Base-by-base conservation (phyloP, 2,329 filamentous ascomycete genomes). In the Exserohilum rostratum region DNA sequence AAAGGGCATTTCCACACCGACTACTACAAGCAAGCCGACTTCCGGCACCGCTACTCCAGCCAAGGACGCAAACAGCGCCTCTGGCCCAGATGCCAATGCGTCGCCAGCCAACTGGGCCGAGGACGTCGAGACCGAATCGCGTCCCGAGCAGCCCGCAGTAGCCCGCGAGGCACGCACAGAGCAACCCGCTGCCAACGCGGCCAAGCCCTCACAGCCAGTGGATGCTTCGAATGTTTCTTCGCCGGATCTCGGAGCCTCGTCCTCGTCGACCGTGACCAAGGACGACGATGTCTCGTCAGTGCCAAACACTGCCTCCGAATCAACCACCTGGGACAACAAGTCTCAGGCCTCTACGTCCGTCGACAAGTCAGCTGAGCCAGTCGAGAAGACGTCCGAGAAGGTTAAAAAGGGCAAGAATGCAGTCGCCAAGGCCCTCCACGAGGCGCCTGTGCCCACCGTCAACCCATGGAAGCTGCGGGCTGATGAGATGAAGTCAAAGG, bases 401-500 rank as follows among this genome's bases (percentile, higher is more conserved):
- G 85, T 87, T 65, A 73, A 73, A 46, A 70, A 69, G 56, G 58
- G 60, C 40, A 72, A 72, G 52, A 67, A 65, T 25, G 58, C 62
- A 78, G 85, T 57, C 6, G 79, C 80, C 12, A 79, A 84, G 65
- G 86, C 87, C 66, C 78, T 96, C 37, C 88, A 89, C 42, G 91
- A 95, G 57, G 93, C 93, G 15, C 89, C 91, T 27, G 82, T 90
- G 38, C 95, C 95, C 0, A 76, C 86, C 1, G 89, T 97, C 53
- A 99, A 99, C 74, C 80, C 93, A 58, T 99, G 95, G 93, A 84
- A 87, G 59, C 86, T 93, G 76, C 85, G 93, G 51, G 88, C 84
- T 65, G 88, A 91, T 67, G 87, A 86, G 42, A 77, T 82, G 39
- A 79, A 82, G 58, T 79, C 84, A 34, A 87, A 86, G 72, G 71